Base-by-base conservation (phyloP, 371 early-diverging fungal species). In the Mucor racemosus region DNA sequence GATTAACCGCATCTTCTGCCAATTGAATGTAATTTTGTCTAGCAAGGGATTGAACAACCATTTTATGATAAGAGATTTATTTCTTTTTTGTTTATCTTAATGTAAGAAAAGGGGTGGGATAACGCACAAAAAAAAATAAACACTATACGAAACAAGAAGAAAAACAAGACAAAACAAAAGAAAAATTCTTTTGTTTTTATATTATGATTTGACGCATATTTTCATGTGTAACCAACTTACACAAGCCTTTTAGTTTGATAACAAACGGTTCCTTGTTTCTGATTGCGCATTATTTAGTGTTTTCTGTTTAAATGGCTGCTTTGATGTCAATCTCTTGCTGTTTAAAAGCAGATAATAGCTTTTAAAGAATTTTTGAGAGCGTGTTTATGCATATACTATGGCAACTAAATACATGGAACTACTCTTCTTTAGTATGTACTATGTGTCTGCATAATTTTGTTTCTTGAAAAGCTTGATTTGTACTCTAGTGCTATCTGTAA, bases 11-110 rank as follows among this genome's bases (percentile, higher is more conserved):
- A 63, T 88, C 85, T 69, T 88, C 88, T 17, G 84, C 64, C 42
- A 77, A 77, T 15, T 79, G 73, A 7, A 81, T 53, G 65, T 80
- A 89, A 78, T 89, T 89, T 77, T 89, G 90, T 62, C 81, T 85
- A 42, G 85, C 83, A 62, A 86, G 68, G 9, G 78, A 78, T 53
- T 48, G 41, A 53, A 21, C 19, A 36, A 66, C 40, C 64, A 69
- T 65, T 17, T 14, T 19, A 15, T 33, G n/a, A 21, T 7, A 14
- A 33, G 19, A 54, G 14, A 7, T 33, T 54, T 54, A 1, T 5
- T 19, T 21, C 26, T 3, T 19, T 48, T 26, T 33, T 21, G 61
- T 36, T 5, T 60, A 31, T 58, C 36, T 21, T 39, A 57, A 35
- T 57, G 64, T 56, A 64, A 44, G 55, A 55, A 44, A 56, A 44